Conservation (phyloP, 192 early-diverging fungal genomes). For the Lobosporangium transversale region DNA sequence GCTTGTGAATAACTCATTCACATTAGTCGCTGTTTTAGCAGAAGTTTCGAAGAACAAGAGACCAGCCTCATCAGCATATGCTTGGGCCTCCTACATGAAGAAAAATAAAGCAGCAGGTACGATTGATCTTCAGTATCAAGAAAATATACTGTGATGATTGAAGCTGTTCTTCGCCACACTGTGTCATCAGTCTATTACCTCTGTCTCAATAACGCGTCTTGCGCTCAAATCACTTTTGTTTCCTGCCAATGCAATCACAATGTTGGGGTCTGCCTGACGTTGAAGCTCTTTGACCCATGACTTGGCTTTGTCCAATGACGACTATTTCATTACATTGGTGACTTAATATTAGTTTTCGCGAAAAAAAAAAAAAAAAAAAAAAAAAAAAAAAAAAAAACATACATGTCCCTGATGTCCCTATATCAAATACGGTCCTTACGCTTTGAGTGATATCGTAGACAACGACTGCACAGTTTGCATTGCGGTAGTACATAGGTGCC, state of each 20-base stretch:
- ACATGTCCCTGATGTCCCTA: too few relatives aligned
- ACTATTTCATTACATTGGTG: too few relatives aligned
- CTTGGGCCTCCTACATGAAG: conserved; percentile 63
- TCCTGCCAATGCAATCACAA: conserved; percentile 77
- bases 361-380: too few relatives aligned
- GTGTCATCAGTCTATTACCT: conserved; percentile 49
- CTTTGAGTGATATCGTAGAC: conserved; percentile 82
- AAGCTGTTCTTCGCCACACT: too few relatives aligned
- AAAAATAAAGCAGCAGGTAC: conserved; percentile 1
- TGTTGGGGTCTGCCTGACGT: conserved; percentile 76
- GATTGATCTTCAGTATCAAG: not conserved
- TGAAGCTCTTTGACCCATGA: conserved; percentile 80
- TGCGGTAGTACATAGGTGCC: conserved; percentile 81
- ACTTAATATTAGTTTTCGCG: too few relatives aligned
- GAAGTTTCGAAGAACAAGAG: conserved; percentile 76
- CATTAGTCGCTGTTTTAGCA: conserved; percentile 71
- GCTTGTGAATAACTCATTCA: conserved; percentile 69
- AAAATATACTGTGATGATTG: too few relatives aligned
- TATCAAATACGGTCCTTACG: too few relatives aligned
- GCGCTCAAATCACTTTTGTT: conserved; percentile 74
- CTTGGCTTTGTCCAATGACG: conserved; percentile 76
- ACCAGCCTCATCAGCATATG: conserved; percentile 71
- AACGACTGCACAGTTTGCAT: conserved; percentile 77
- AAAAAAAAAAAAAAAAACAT: too few relatives aligned
- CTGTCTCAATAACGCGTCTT: conserved; percentile 73